Base-by-base conservation (phyloP, 306 rosid species). In the Casuarina glauca region DNA sequence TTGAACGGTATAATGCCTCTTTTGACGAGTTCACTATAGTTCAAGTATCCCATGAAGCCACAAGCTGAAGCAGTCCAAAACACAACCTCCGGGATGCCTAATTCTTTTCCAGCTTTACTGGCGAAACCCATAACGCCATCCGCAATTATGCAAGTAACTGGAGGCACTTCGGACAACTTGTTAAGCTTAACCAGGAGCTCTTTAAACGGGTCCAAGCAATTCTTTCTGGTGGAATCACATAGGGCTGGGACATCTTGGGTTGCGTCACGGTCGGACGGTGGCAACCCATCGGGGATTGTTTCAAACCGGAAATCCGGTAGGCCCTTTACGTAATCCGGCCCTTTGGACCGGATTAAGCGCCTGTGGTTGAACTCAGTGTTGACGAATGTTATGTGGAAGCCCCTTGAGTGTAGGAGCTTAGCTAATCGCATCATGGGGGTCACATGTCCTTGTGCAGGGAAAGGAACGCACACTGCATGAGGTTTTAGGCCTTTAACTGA, bases 21-120 rank as follows among this genome's bases (percentile, higher is more conserved):
- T 8, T 48, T 55, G 32, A 60, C 13, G 45, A 80, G 87, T 32
- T 74, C 87, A 50, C 51, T 41, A 32, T 72, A 84, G 17, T 77
- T 76, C 32, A 80, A 58, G 17, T 80, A 84, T n/a, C 79, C 84
- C 82, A 80, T 72, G 79, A 80, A 80, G 16, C 87, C 70, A 76
- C 87, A 84, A 73, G 82, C 87, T 51, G 87, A 84, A 42, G 84
- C 76, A 43, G 84, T 84, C 84, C 87, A 80, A 48, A 84, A 80
- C 66, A 77, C 84, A 77, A 46, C 82, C 49, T 80, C 80, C 1
- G 82, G 82, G 50, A 84, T 80, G 39, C 82, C 79, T 11, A 84
- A 74, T 75, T 84, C 84, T 72, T 70, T 46, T 1, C 53, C 84
- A 20, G 42, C 87, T 57, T 77, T 41, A 1, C 60, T 69, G 6